Base-by-base conservation (phyloP, 2,329 filamentous ascomycete species). In the Sclerotinia subarctica region DNA sequence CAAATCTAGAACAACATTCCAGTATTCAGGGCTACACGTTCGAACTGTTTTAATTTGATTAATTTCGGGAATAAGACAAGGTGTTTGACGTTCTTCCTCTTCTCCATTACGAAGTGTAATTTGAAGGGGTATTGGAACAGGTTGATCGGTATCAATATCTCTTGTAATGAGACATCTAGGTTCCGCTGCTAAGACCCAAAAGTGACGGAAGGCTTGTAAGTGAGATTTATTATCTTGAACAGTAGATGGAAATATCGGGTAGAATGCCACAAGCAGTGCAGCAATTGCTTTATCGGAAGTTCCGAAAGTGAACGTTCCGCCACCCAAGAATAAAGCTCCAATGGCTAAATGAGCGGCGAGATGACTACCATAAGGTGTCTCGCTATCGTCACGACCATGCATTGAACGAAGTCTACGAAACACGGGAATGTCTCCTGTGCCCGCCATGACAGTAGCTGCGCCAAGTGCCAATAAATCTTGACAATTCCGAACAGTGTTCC, bases 191-290 rank as follows among this genome's bases (percentile, higher is more conserved):
- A 99, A 84, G 15, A 97, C 94, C 95, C 95, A 99, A 76, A 99
- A 91, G 79, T 99, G 94, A 6, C 96, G 88, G 81, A 99, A 95
- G 4, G 96, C 95, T 81, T 99, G 95, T 7, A 99, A 84, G 75
- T 99, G 95, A 15, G 93, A 93, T 72, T 92, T 90, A 76, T 98
- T 98, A 80, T 99, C 95, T 75, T 96, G 90, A 2, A 98, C 92
- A 42, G 88, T 90, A 13, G 87, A 90, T 0, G 95, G 95, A 77
- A 96, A 97, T 26, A 97, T 85, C 0, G 95, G 95, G 76, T 99
- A 99, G 78, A 99, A 96, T 1, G 95, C 90, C 54, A 95, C 90
- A 10, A 99, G 86, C 8, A 99, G 83, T 17, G 92, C 88, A 1
- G 93, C 94, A 60, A 96, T 88, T 13, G 94, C 94, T 66, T 96